Base-by-base conservation (phyloP, 139 green algal genomes). In the Micromonas commoda region DNA sequence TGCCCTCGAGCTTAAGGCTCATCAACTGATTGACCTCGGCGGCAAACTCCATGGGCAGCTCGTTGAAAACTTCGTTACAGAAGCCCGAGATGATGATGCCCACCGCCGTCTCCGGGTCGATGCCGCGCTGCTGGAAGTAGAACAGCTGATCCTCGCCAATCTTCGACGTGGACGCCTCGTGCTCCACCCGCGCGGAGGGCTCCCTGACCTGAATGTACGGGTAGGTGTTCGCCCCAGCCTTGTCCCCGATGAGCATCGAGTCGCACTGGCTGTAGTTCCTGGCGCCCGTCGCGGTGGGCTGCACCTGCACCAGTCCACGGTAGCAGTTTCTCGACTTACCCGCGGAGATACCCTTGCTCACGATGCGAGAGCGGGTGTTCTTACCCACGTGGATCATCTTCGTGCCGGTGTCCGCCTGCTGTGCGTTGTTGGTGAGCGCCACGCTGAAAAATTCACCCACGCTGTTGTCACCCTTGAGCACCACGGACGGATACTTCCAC, bases 91-190 rank as follows among this genome's bases (percentile, higher is more conserved):
- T 99, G 88, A 99, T 99, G 80, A 95, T 93, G 23, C 88, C 96
- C 51, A 99, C 96, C 0, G 96, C 96, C 32, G 94, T 87, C 83
- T 99, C 96, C 1, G 85, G 37, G 26, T 90, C 87, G 34, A 99
- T 91, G 51, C 96, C 96, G 2, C 96, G 83, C 87, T 98, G 93
- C 86, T 98, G 94, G 85, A 99, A 98, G 88, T 99, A 99, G 77
- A 99, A 99, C 37, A 99, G 88, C 90, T 99, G 96, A 80, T 99
- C 96, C 86, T 99, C 96, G 0, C 94, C 93, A 67, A 99, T 99
- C 89, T 99, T 99, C 77, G 77, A 91, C 34, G 96, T 99, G 64
- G 74, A 90, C 0, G 96, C 96, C 85, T 99, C 96, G 78, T 99
- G 96, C 89, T 99, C 96, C 38, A 99, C 96, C 3, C 87, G 80